Conservation (phyloP, 1,139 yeast genomes). For the Geotrichum citri-aurantii region DNA sequence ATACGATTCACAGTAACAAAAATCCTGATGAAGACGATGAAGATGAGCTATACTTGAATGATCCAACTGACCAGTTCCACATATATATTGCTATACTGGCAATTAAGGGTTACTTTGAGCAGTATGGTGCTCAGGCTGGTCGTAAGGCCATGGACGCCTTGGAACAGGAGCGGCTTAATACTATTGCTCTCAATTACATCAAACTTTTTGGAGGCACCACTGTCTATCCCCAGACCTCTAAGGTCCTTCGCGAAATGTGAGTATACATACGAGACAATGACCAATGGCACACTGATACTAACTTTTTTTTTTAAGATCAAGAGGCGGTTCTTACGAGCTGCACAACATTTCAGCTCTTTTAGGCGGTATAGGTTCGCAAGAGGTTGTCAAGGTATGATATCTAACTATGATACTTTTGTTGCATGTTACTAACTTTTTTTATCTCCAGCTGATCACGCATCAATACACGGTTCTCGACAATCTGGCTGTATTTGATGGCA, state of each 20-base stretch:
- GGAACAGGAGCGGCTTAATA: slow-evolving; percentile 15
- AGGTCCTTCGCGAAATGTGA: slow-evolving; percentile 24
- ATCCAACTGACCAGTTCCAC: slow-evolving; percentile 21
- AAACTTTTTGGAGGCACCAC: slow-evolving; percentile 17
- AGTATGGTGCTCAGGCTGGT: slow-evolving; percentile 19
- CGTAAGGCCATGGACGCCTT: slow-evolving; percentile 12
- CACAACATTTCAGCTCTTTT: slow-evolving; percentile 50
- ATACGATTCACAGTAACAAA: not conserved
- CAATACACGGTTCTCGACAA: slow-evolving; percentile 74
- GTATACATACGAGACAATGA: slow-evolving; percentile 4
- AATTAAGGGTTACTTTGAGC: slow-evolving; percentile 25
- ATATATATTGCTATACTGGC: slow-evolving; percentile 29
- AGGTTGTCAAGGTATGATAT: slow-evolving; percentile 46
- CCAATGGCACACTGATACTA: not conserved
- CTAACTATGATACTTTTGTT: not conserved
- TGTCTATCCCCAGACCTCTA: slow-evolving; percentile 15
- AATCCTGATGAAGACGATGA: not conserved
- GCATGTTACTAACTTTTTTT: not conserved
- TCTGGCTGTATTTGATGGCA: slow-evolving; percentile 62
- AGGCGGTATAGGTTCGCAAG: slow-evolving; percentile 80
- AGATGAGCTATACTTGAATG: not conserved
- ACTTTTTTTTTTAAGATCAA: slow-evolving; percentile 19
- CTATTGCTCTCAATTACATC: slow-evolving; percentile 19
- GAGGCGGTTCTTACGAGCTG: slow-evolving; percentile 42
- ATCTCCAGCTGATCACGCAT: slow-evolving; percentile 46